These are phyloP conservation scores for Porodaedalea pini DNA, from an alignment of 1,284 basidiomycete species.

Conservation along the genomic window DNA sequence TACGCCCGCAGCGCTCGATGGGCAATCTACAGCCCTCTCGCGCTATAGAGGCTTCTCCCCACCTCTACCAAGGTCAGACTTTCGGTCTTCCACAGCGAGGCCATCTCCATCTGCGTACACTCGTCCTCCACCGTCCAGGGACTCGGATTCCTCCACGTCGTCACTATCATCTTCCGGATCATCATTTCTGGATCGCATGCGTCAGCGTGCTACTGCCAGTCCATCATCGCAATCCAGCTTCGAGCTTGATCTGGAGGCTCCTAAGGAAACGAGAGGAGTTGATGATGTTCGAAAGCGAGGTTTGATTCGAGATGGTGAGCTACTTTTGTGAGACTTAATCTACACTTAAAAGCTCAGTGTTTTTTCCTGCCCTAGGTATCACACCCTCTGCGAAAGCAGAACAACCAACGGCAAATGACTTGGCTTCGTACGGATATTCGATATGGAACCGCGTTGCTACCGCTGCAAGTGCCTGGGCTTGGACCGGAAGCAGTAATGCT, in stretches of 20 bases:
- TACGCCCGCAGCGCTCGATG: slow-evolving; percentile 31
- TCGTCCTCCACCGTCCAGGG: slow-evolving; percentile 13
- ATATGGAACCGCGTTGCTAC: slow-evolving; percentile 56
- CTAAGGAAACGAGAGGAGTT: not conserved
- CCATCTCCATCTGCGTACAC: slow-evolving; percentile 11
- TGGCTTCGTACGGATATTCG: slow-evolving; percentile 33
- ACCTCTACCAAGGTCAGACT: slow-evolving; percentile 10
- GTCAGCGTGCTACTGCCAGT: slow-evolving; percentile 11
- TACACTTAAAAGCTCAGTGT: not conserved
- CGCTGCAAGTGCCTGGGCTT: slow-evolving; percentile 27
- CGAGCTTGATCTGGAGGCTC: slow-evolving; percentile 11
- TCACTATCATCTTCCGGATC: slow-evolving; percentile 28
- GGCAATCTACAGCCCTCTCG: slow-evolving; percentile 23
- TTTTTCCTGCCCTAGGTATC: not conserved
- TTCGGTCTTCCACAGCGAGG: not conserved
- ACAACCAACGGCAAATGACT: slow-evolving; percentile 8
- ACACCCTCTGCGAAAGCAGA: not conserved
- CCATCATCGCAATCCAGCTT: slow-evolving; percentile 16
- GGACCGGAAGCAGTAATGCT: slow-evolving; percentile 7
- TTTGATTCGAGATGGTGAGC: not conserved
- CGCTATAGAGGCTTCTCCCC: slow-evolving; percentile 16
- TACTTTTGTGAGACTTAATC: not conserved
- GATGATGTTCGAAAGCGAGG: not conserved
- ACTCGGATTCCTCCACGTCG: slow-evolving; percentile 21
- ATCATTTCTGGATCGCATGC: slow-evolving; percentile 28